Base-by-base conservation (phyloP, 371 early-diverging fungal genomes). In the Apophysomyces elegans region DNA sequence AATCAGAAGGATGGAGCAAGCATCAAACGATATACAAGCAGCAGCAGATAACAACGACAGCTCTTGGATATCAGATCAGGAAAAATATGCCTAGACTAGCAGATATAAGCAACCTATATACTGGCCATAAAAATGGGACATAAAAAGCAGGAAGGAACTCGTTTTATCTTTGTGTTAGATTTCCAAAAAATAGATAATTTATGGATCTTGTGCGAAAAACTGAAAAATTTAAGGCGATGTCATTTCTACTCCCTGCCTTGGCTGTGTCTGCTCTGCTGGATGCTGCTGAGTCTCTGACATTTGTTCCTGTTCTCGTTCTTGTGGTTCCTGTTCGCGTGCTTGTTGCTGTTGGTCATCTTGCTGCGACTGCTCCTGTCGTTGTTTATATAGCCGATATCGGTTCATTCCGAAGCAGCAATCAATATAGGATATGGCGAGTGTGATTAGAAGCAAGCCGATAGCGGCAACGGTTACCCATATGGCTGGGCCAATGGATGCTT, bases 391-490 rank as follows among this genome's bases (percentile, higher is more conserved):
- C 5, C 54, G 54, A 4, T 21, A 7, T 21, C 54, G 54, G 21
- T 50, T 21, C 6, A 9, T 50, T 45, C 8, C 46, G 11, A 50
- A 50, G 54, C 54, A 50, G 16, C 54, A 41, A 8, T 41, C 54
- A 50, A 50, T 21, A 50, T 26, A n/a, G 21, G 32, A n/a, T 7
- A 50, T 6, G 9, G 21, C 21, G 0, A 5, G 37, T 37, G 46
- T 46, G 43, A 68, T 46, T 0, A 58, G 36, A 13, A 68, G 35
- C 12, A 50, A 39, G 6, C 47, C 43, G 1, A 41, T 44, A n/a
- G 68, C 68, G 8, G 54, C 63, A 4, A 68, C 59, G 2, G 68
- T 63, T 9, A 68, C 0, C 68, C 68, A 68, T 38, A 68, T 54
- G n/a, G 68, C 16, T 5, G 68, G 46, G 14, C 68, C 68, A 18